phyloP scores from a whole-genome alignment of 176 grass and related monocot species.

The Ensete glaucum region DNA sequence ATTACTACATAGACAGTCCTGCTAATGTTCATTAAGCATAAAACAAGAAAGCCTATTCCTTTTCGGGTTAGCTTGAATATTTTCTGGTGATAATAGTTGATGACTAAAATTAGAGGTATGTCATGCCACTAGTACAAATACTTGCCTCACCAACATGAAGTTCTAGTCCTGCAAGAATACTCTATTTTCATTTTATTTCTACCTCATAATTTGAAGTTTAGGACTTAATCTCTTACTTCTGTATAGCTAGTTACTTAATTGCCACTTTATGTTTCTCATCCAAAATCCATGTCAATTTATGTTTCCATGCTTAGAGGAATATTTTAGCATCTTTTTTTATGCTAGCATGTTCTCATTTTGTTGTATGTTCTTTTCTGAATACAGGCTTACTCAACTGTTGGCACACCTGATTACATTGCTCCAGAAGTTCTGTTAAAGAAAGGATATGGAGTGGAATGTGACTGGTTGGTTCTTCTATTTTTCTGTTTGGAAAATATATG shows the following conservation, averaged over 20 bases:
- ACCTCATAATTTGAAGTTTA: constrained; percentile 9
- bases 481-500: constrained; percentile 21
- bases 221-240: background rate
- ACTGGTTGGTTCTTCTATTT: constrained; percentile 57
- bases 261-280: too few relatives aligned
- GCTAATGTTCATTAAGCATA: too few relatives aligned
- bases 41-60: too few relatives aligned
- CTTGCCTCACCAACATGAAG: too few relatives aligned
- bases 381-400: constrained; percentile 96
- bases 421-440: constrained; percentile 97
- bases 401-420: constrained; percentile 99
- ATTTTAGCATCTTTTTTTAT: background rate
- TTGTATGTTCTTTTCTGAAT: constrained; percentile 18
- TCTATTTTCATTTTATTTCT: too few relatives aligned
- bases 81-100: too few relatives aligned
- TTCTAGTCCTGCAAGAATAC: too few relatives aligned
- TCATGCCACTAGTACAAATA: too few relatives aligned
- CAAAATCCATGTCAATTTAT: too few relatives aligned
- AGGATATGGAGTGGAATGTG: constrained; percentile 98
- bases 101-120: too few relatives aligned
- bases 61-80: too few relatives aligned
- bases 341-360: background rate
- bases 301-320: background rate
- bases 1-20: too few relatives aligned
- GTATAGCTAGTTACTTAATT: background rate